Conservation (phyloP, 495 filamentous ascomycete genomes). For the Daldinia concentrica region DNA sequence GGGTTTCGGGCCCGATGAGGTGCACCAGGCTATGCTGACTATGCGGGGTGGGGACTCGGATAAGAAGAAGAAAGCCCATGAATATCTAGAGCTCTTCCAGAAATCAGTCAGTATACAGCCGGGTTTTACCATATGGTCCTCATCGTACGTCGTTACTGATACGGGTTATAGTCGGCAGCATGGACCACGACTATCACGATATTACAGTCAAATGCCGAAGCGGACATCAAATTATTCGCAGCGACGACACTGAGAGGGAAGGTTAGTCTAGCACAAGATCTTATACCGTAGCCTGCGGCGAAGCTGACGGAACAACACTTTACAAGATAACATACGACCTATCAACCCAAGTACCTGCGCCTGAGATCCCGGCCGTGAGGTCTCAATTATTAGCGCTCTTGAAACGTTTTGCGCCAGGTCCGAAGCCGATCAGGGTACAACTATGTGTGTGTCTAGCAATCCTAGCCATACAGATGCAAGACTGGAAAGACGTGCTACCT, state of each 20-base stretch:
- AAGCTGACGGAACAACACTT: constrained; percentile 37
- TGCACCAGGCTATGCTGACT: constrained; percentile 86
- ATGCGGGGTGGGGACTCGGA: constrained; percentile 86
- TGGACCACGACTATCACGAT: constrained; percentile 89
- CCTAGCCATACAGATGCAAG: constrained; percentile 92
- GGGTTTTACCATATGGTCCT: background rate
- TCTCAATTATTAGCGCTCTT: constrained; percentile 83
- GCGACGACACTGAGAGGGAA: constrained; percentile 98
- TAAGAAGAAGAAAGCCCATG: constrained; percentile 88
- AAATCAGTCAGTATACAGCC: constrained; percentile 80
- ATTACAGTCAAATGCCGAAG: constrained; percentile 76
- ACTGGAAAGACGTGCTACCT: constrained; percentile 93
- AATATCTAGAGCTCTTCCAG: constrained; percentile 94
- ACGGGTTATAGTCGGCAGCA: constrained; percentile 70
- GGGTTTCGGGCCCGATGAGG: constrained; percentile 75
- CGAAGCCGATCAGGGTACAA: constrained; percentile 91
- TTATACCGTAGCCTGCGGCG: background rate
- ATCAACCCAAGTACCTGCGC: constrained; percentile 74
- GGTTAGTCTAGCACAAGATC: constrained; percentile 60
- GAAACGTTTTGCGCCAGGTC: constrained; percentile 78
- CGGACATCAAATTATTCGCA: constrained; percentile 92
- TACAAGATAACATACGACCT: constrained; percentile 61
- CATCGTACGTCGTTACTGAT: constrained; percentile 22
- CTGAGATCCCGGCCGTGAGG: constrained; percentile 77
- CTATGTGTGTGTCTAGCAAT: constrained; percentile 94